phyloP scores from a whole-genome alignment of 192 early-diverging fungal genomes.

The Entomortierella parvispora region DNA sequence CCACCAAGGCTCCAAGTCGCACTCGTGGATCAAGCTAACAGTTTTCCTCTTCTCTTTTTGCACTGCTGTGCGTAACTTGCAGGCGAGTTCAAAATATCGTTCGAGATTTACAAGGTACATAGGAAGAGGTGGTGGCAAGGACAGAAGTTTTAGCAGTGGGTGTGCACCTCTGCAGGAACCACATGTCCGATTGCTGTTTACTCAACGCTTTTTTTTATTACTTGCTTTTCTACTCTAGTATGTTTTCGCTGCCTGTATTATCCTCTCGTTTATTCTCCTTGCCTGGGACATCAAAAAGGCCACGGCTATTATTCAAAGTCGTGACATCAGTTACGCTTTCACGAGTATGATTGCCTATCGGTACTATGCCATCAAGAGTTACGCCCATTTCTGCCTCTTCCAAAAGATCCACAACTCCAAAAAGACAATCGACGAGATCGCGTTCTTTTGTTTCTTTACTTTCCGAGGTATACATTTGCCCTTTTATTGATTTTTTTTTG shows the following conservation, averaged over 20 bases:
- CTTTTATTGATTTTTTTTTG: neutral
- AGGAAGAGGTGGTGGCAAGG: neutral
- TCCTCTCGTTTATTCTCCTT: slow-evolving; percentile 78
- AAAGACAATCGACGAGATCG: slow-evolving; percentile 71
- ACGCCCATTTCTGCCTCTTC: slow-evolving; percentile 88
- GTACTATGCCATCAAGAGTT: slow-evolving; percentile 80
- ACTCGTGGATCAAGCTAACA: too few species aligned
- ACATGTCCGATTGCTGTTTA: neutral
- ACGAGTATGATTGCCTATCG: slow-evolving; percentile 79
- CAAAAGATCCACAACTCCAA: slow-evolving; percentile 68
- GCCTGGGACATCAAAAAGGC: slow-evolving; percentile 80
- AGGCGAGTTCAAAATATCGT: slow-evolving; percentile 21
- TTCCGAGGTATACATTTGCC: slow-evolving; percentile 82
- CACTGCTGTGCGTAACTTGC: neutral
- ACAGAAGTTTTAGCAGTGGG: neutral
- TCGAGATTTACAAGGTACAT: slow-evolving; percentile 36
- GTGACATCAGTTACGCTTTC: slow-evolving; percentile 82
- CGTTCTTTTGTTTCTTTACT: slow-evolving; percentile 86
- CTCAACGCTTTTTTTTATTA: neutral
- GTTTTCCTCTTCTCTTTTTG: neutral
- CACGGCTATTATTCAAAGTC: slow-evolving; percentile 64
- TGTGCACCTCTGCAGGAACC: neutral
- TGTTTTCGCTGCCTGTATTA: slow-evolving; percentile 70
- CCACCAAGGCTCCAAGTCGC: too few species aligned
- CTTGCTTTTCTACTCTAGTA: slow-evolving; percentile 30